Conservation (phyloP, 177 flowering plant genomes). For the Vitis hybrid region DNA sequence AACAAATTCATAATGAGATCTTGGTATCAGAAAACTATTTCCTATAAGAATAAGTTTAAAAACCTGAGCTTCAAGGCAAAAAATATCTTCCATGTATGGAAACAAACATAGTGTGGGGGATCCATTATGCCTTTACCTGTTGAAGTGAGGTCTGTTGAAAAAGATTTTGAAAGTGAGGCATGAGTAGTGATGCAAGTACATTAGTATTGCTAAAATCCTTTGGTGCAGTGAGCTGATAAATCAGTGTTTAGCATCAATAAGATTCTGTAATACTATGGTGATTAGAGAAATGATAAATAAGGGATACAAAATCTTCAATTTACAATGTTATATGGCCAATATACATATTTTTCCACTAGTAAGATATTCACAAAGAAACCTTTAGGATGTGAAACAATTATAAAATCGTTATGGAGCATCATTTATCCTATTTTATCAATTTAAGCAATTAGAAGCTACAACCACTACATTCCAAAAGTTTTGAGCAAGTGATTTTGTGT, state of each 20-base stretch:
- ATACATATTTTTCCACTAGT: not conserved
- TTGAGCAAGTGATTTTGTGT: not conserved
- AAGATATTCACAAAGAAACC: not conserved
- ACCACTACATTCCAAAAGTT: not conserved
- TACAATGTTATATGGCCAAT: too few relatives aligned
- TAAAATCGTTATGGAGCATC: not conserved
- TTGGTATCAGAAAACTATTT: conserved; percentile 36
- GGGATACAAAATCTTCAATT: not conserved
- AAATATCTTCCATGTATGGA: too few relatives aligned
- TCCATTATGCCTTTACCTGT: conserved; percentile 45
- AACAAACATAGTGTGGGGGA: not conserved
- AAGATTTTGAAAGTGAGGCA: conserved; percentile 93
- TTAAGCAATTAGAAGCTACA: not conserved
- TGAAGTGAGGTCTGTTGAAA: conserved; percentile 88
- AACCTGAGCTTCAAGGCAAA: not conserved
- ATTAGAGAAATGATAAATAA: not conserved
- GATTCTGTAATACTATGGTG: not conserved
- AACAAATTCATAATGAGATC: conserved; percentile 74
- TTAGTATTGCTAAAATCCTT: conserved; percentile 48
- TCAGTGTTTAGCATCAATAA: conserved; percentile 7
- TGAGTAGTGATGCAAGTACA: conserved; percentile 55
- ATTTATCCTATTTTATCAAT: not conserved
- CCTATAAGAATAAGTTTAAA: not conserved
- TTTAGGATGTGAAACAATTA: not conserved
- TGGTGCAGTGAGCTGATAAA: conserved; percentile 43